phyloP scores from a whole-genome alignment of 78 protist genomes.

The Chrysochromulina parva region DNA sequence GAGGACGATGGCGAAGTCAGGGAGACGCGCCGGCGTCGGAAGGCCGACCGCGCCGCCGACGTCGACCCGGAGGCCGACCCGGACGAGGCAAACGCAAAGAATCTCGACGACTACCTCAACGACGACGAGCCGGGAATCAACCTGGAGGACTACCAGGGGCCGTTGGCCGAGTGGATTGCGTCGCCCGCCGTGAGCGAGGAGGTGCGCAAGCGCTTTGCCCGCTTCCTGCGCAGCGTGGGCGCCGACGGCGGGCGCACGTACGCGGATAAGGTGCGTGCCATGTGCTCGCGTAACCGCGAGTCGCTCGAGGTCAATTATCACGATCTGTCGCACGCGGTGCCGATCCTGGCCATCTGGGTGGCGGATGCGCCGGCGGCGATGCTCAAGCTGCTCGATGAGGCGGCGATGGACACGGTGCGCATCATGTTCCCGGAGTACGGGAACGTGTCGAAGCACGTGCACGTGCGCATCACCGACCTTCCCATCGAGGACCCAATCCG shows the following conservation, averaged over 20 bases:
- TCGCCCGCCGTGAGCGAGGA: slow-evolving; percentile 48
- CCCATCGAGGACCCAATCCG: slow-evolving; percentile 89
- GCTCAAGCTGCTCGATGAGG: slow-evolving; percentile 87
- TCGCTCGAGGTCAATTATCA: slow-evolving; percentile 64
- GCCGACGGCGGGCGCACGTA: background rate
- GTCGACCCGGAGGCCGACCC: background rate
- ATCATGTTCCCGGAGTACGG: slow-evolving; percentile 62
- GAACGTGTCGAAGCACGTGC: background rate
- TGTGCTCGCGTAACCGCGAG: slow-evolving; percentile 43
- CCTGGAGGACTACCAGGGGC: slow-evolving; percentile 67
- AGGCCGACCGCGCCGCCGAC: background rate
- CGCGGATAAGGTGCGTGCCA: background rate
- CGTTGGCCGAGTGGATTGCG: slow-evolving; percentile 67
- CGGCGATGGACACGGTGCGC: slow-evolving; percentile 33
- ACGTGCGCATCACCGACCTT: slow-evolving; percentile 86
- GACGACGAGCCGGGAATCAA: slow-evolving; percentile 14
- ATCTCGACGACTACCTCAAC: background rate
- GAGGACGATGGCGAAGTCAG: slow-evolving; percentile 18
- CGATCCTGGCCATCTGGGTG: slow-evolving; percentile 74
- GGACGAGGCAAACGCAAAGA: background rate
- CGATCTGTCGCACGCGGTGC: slow-evolving; percentile 31
- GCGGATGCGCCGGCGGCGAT: slow-evolving; percentile 87
- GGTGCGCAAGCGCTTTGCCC: slow-evolving; percentile 34
- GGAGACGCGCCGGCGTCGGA: background rate
- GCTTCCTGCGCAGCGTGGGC: slow-evolving; percentile 25